Base-by-base conservation (phyloP, 2,329 filamentous ascomycete genomes). In the Pyrenochaeta sp. region DNA sequence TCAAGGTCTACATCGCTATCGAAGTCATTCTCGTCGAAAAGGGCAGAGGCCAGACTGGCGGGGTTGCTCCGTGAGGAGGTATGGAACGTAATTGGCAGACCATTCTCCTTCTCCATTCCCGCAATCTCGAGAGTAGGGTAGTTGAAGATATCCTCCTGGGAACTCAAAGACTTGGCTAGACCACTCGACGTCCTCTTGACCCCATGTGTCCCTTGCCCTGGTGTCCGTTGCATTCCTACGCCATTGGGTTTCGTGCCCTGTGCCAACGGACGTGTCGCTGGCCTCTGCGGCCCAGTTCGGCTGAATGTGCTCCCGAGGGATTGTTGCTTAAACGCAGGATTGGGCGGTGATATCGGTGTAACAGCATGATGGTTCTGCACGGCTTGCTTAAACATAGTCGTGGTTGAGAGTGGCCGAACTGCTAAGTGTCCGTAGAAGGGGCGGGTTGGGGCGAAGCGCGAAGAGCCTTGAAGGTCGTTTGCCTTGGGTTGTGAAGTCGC, bases 1-100 rank as follows among this genome's bases (percentile, higher is more conserved):
- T 92, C 90, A 20, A 96, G 80, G 49, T 92, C 85, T 17, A 88
- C 83, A 63, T 97, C 92, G 69, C 94, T 90, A 66, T 92, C 91
- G 62, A 96, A 95, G 69, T 97, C 93, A 64, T 94, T 88, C 58
- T 92, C 90, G 54, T 87, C 85, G 58, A 92, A 90, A 23, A 68
- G 49, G 4, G 66, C 66, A 3, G 62, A 51, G 36, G 66, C 54
- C 20, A 77, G 71, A 7, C 54, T 50, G 5, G 56, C 31, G 12
- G 52, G 51, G 11, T 64, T 63, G 37, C 45, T 62, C 29, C 58
- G 54, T 18, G 49, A 51, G 4, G 56, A 42, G 9, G 60, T 49
- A n/a, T 58, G 58, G 20, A 58, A 61, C 6, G 54, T 49, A 21
- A 43, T 31, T n/a, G 62, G 54, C 3, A 66, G 39, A 10, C 58